Conservation (phyloP, 2,329 filamentous ascomycete species). For the Penicillium fuscoglaucum region DNA sequence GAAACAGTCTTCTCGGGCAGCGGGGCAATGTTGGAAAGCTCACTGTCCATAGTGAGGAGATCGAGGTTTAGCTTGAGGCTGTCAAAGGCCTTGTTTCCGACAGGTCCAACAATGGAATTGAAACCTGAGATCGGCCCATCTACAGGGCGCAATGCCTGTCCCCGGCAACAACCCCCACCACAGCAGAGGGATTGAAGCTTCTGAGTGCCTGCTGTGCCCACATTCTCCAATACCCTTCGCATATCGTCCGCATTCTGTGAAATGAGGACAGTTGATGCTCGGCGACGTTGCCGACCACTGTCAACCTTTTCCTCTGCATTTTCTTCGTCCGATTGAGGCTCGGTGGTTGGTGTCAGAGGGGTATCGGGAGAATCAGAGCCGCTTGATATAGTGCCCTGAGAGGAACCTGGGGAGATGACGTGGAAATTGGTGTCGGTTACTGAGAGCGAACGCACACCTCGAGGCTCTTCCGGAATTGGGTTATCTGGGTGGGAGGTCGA, state of each 20-base stretch:
- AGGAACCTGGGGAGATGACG: slow-evolving; percentile 28
- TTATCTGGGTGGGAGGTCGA: slow-evolving; percentile 49
- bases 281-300: slow-evolving; percentile 40
- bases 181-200: slow-evolving; percentile 65
- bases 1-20: slow-evolving; percentile 75
- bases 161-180: slow-evolving; percentile 64
- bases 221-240: slow-evolving; percentile 57
- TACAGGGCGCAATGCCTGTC: slow-evolving; percentile 55
- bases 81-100: slow-evolving; percentile 82
- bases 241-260: slow-evolving; percentile 62
- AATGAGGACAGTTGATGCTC: slow-evolving; percentile 52
- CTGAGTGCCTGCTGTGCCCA: slow-evolving; percentile 54
- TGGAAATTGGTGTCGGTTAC: slow-evolving; percentile 37
- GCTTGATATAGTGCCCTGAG: slow-evolving; percentile 36
- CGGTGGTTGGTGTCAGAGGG: slow-evolving; percentile 43
- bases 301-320: slow-evolving; percentile 18
- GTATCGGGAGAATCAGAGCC: slow-evolving; percentile 43
- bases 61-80: slow-evolving; percentile 76
- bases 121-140: slow-evolving; percentile 41
- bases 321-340: slow-evolving; percentile 40
- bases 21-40: slow-evolving; percentile 68
- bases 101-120: slow-evolving; percentile 54
- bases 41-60: slow-evolving; percentile 67
- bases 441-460: slow-evolving; percentile 37
- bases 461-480: slow-evolving; percentile 51